phyloP scores from a whole-genome alignment of 2,329 filamentous ascomycete genomes.

The Phyllosticta citribraziliensis region DNA sequence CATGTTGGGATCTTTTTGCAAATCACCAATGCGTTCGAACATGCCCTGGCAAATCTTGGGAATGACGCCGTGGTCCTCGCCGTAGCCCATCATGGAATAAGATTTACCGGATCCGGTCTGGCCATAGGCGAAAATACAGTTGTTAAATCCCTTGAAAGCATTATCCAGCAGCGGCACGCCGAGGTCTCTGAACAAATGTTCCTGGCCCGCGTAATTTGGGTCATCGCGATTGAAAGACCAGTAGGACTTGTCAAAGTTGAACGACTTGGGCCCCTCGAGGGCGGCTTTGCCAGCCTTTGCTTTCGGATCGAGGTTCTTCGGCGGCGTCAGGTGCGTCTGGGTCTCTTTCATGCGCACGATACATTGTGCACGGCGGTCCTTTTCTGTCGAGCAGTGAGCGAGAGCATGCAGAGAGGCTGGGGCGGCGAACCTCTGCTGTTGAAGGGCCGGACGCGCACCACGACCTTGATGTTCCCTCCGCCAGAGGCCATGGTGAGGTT shows the following conservation, averaged over 20 bases:
- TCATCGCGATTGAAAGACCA: slow-evolving; percentile 90
- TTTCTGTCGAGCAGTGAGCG: slow-evolving; percentile 49
- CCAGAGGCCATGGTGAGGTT: slow-evolving; percentile 52
- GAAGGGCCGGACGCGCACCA: slow-evolving; percentile 92
- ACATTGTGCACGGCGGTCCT: slow-evolving; percentile 85
- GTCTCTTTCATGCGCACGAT: slow-evolving; percentile 92
- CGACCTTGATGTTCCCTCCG: slow-evolving; percentile 98
- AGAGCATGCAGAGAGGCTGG: background rate
- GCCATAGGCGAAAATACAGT: slow-evolving; percentile 98
- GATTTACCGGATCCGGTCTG: slow-evolving; percentile 98
- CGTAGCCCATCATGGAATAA: slow-evolving; percentile 99
- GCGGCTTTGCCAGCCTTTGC: slow-evolving; percentile 57
- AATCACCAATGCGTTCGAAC: slow-evolving; percentile 72
- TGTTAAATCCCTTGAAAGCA: slow-evolving; percentile 97
- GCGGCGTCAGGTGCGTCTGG: slow-evolving; percentile 77
- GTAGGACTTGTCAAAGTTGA: slow-evolving; percentile 95
- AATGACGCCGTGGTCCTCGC: slow-evolving; percentile 89
- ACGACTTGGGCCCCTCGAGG: slow-evolving; percentile 63
- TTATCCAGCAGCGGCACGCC: slow-evolving; percentile 90
- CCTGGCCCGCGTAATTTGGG: slow-evolving; percentile 77
- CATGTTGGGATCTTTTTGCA: slow-evolving; percentile 65
- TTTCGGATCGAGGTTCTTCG: slow-evolving; percentile 47
- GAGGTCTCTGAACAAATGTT: slow-evolving; percentile 78
- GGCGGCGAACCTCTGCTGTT: slow-evolving; percentile 70
- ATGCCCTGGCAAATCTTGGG: slow-evolving; percentile 96